Percentiles rank a stretch among this genome's conserved stretches.
Conservation (phyloP, 768 basidiomycete genomes). For the Russula olivacea region DNA sequence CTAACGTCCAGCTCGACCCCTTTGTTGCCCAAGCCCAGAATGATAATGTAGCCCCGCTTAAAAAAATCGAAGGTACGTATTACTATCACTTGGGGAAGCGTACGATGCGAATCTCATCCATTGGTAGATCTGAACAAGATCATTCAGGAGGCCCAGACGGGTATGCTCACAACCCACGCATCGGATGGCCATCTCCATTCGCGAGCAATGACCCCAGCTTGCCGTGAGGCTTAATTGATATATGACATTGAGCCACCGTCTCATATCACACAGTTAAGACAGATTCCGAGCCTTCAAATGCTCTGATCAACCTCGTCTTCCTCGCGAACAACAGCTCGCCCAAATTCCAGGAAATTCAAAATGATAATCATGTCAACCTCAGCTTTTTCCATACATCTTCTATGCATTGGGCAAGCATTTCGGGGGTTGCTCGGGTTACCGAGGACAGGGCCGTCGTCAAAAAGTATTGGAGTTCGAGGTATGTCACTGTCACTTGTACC, state of each 20-base stretch:
- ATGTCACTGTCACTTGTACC: conserved; percentile 37
- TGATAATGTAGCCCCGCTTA: conserved; percentile 47
- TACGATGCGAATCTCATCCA: not conserved
- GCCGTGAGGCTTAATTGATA: conserved; percentile 41
- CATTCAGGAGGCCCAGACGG: conserved; percentile 54
- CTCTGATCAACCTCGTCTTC: conserved; percentile 56
- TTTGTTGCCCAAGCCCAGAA: conserved; percentile 64
- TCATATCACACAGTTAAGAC: no score
- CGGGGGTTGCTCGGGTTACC: conserved; percentile 62
- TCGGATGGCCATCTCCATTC: conserved; percentile 66
- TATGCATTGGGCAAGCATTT: conserved; percentile 76
- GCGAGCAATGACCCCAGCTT: conserved; percentile 72
- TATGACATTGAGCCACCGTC: not conserved
- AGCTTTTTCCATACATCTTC: conserved; percentile 63
- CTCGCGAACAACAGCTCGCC: conserved; percentile 65
- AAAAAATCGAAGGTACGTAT: conserved; percentile 57
- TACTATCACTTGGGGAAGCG: no score
- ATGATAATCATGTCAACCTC: conserved; percentile 75
- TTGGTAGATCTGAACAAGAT: conserved; percentile 55
- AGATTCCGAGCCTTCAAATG: conserved; percentile 39
- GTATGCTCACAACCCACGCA: conserved; percentile 74
- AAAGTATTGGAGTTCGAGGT: conserved; percentile 51
- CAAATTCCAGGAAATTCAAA: conserved; percentile 72
- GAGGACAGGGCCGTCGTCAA: conserved; percentile 59
- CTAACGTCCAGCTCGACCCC: conserved; percentile 54